Evolutionary conservation across 805 yeast species (phyloP).

Genomic region (Hanseniaspora clermontiae): DNA sequence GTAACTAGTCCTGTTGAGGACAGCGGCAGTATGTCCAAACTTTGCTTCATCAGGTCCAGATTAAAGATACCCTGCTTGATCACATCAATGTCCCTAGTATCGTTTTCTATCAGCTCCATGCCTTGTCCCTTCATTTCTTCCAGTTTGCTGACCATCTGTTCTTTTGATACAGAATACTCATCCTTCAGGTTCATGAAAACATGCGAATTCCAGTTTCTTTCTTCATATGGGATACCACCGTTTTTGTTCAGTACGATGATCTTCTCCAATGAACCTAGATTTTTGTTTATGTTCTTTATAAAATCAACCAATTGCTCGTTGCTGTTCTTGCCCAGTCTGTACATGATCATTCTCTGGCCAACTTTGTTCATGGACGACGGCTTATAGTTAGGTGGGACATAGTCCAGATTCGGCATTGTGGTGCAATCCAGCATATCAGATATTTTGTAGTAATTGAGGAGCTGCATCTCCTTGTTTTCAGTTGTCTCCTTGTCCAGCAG

Average conservation of each 20-base stretch:
- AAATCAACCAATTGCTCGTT: neutral
- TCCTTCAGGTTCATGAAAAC: slow-evolving; percentile 76
- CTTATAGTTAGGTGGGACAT: slow-evolving; percentile 60
- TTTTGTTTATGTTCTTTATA: slow-evolving; percentile 13
- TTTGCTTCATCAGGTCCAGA: slow-evolving; percentile 46
- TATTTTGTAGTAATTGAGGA: slow-evolving; percentile 17
- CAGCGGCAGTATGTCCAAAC: slow-evolving; percentile 39
- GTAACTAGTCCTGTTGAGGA: slow-evolving; percentile 76
- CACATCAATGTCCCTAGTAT: slow-evolving; percentile 11
- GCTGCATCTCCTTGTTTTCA: slow-evolving; percentile 9
- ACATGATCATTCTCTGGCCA: slow-evolving; percentile 29
- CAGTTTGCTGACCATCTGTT: slow-evolving; percentile 38
- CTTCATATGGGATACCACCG: slow-evolving; percentile 88
- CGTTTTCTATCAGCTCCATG: slow-evolving; percentile 12
- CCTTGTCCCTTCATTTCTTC: slow-evolving; percentile 10
- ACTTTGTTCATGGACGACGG: slow-evolving; percentile 32
- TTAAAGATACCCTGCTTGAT: slow-evolving; percentile 49
- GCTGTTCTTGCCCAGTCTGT: slow-evolving; percentile 22
- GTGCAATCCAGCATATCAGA: slow-evolving; percentile 29
- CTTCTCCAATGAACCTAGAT: slow-evolving; percentile 57
- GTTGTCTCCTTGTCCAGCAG: slow-evolving; percentile 28
- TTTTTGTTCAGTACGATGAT: slow-evolving; percentile 61
- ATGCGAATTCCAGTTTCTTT: slow-evolving; percentile 69
- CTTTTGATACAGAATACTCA: slow-evolving; percentile 53
- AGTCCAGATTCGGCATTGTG: slow-evolving; percentile 29